phyloP scores from a whole-genome alignment of 495 filamentous ascomycete genomes.

The Talaromyces trachyspermus region DNA sequence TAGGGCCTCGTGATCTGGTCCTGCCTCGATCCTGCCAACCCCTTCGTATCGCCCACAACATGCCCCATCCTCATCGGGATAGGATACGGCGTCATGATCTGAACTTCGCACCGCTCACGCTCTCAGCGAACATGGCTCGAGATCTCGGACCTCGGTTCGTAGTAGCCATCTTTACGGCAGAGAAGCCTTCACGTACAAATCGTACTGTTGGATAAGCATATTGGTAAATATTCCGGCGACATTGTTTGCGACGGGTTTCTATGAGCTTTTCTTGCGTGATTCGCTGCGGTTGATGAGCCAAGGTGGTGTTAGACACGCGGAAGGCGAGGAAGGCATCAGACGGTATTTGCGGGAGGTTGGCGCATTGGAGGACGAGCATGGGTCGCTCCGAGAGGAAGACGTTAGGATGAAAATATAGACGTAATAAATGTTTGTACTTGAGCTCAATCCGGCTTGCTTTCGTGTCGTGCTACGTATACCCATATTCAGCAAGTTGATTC shows the following conservation, averaged over 20 bases:
- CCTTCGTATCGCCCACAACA: conserved; percentile 36
- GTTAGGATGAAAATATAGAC: too few relatives aligned
- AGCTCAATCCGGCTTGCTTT: too few relatives aligned
- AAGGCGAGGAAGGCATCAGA: conserved; percentile 41
- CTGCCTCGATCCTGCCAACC: conserved; percentile 46
- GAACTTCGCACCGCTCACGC: conserved; percentile 40
- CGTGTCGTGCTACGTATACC: too few relatives aligned
- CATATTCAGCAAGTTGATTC: too few relatives aligned
- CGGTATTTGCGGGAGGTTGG: conserved; percentile 39
- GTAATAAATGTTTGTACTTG: too few relatives aligned
- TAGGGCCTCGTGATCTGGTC: conserved; percentile 46
- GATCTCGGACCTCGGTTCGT: conserved; percentile 47
- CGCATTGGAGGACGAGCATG: conserved; percentile 9
- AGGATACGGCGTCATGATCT: conserved; percentile 42
- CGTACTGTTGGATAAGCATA: conserved; percentile 42
- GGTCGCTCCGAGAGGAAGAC: too few relatives aligned
- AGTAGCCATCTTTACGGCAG: conserved; percentile 47
- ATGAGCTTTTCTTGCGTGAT: conserved; percentile 46
- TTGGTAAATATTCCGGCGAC: conserved; percentile 47
- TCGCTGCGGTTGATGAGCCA: conserved; percentile 37
- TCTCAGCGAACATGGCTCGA: conserved; percentile 45
- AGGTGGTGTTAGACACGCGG: conserved; percentile 39
- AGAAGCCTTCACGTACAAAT: conserved; percentile 36
- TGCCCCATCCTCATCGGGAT: conserved; percentile 45
- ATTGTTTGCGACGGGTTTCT: conserved; percentile 41